Evolutionary conservation across 1,139 yeast species (phyloP), one percentile per base, ranked within the genome.

Genomic region (Hemisphaericaspora lyxosophila): DNA sequence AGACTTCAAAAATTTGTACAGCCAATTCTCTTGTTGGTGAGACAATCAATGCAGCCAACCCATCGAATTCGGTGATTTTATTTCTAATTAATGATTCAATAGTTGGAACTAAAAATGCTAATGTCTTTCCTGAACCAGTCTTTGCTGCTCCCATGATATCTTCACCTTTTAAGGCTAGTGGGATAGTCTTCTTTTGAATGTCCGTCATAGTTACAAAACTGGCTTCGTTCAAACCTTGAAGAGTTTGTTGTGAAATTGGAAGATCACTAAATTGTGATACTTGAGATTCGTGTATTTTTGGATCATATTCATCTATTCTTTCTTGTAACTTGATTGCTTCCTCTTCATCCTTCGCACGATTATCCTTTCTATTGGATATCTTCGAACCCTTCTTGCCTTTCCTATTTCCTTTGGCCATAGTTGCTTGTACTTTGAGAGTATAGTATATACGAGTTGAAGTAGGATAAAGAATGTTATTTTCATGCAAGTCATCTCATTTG

Each of bases 1-100:
- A 65, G 3, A 92, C 97, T 55, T 90, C 96, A 53, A 89, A 92
- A 19, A 86, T 92, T 62, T 92, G 98, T 48, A 88, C 83, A 0
- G 98, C 96, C 44, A 92, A 70, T 59, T 90, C 98, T 60, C 98
- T 76, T 0, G 97, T 92, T 6, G 98, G 97, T 1, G 96, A 83
- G 12, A 92, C 82, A 27, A 92, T 81, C 47, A 92, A 67, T 0
- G 97, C 98, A 5, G 97, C 97, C 36, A 94, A 68, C 0, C 98
- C 98, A 58, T 92, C 99, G 51, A 65, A 74, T 45, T 85, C 95
- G 27, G 92, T 83, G 84, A 96, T 89, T 44, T 76, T 76, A 46
- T 82, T 81, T 49, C 85, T 75, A 47, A 80, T 75, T 42, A 90
- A 68, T 35, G 75, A 70, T 55, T 89, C 96, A 15, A 89, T 62